Percentiles rank a stretch among this genome's conserved stretches.
Evolutionary conservation across 176 grass and related monocot species (phyloP).

Genomic region (Puccinellia tenuiflora): DNA sequence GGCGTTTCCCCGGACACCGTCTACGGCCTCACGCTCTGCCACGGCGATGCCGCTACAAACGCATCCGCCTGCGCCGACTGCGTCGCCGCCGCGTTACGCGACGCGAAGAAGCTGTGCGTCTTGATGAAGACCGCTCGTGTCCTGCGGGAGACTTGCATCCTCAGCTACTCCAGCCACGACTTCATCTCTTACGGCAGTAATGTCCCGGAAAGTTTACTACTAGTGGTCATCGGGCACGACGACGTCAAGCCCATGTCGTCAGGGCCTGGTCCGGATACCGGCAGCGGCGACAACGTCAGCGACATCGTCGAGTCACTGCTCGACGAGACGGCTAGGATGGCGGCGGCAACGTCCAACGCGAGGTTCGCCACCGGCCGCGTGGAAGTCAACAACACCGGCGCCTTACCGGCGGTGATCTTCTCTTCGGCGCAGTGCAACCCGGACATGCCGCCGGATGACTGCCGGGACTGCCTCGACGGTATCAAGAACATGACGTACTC

Average conservation of each 20-base stretch:
- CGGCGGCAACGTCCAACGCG: background rate
- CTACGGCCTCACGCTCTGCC: constrained; percentile 29
- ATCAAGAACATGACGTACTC: background rate
- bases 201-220: background rate
- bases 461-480: constrained; percentile 25
- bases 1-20: constrained; percentile 9
- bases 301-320: background rate
- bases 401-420: constrained; percentile 6
- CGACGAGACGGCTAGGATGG: background rate
- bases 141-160: constrained; percentile 27
- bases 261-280: background rate
- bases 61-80: background rate
- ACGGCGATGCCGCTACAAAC: constrained; percentile 4
- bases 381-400: background rate
- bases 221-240: background rate
- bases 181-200: background rate
- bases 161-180: constrained; percentile 38
- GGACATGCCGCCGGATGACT: background rate
- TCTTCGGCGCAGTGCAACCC: constrained; percentile 40
- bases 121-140: background rate
- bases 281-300: background rate
- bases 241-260: background rate
- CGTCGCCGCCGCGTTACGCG: background rate
- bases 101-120: background rate
- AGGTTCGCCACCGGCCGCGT: background rate